A percentile compares a stretch with the other conserved stretches of the same genome.
phyloP scores from a whole-genome alignment of 306 rosid species.

The Fragaria vesca region DNA sequence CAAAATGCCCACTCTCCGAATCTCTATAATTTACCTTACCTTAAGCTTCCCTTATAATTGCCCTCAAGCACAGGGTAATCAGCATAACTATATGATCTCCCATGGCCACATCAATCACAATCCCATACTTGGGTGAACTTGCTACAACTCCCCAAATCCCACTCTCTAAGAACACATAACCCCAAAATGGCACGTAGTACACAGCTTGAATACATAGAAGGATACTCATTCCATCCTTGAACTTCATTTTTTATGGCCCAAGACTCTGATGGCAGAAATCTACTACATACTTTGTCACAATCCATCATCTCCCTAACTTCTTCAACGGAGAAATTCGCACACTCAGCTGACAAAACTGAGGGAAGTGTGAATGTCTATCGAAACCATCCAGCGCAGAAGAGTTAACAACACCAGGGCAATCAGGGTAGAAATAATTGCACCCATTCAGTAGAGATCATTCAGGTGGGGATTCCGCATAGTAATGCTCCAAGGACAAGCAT shows the following conservation, averaged over 20 bases:
- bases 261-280: slow-evolving; percentile 63
- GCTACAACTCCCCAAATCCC: slow-evolving; percentile 36
- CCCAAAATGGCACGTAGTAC: slow-evolving; percentile 43
- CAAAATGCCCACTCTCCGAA: slow-evolving; percentile 13
- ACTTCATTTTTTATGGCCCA: slow-evolving; percentile 46
- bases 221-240: slow-evolving; percentile 59
- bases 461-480: slow-evolving; percentile 18
- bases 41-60: slow-evolving; percentile 55
- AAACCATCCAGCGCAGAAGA: slow-evolving; percentile 33
- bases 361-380: slow-evolving; percentile 54
- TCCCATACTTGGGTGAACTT: slow-evolving; percentile 67
- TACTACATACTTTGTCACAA: slow-evolving; percentile 1
- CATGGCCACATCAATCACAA: slow-evolving; percentile 57
- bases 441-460: neutral
- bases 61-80: slow-evolving; percentile 53
- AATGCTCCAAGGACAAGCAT: slow-evolving; percentile 49
- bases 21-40: slow-evolving; percentile 15
- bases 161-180: slow-evolving; percentile 25
- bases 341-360: slow-evolving; percentile 44
- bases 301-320: neutral
- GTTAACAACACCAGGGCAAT: slow-evolving; percentile 61
- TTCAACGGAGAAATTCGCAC: slow-evolving; percentile 23
- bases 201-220: slow-evolving; percentile 32
- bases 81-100: slow-evolving; percentile 54
- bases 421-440: slow-evolving; percentile 54